Percentiles rank a stretch among this genome's conserved stretches.
These are phyloP conservation scores for Sporothrix pseudoabietina DNA, from an alignment of 2,329 filamentous ascomycete genomes.

Conservation along the genomic window DNA sequence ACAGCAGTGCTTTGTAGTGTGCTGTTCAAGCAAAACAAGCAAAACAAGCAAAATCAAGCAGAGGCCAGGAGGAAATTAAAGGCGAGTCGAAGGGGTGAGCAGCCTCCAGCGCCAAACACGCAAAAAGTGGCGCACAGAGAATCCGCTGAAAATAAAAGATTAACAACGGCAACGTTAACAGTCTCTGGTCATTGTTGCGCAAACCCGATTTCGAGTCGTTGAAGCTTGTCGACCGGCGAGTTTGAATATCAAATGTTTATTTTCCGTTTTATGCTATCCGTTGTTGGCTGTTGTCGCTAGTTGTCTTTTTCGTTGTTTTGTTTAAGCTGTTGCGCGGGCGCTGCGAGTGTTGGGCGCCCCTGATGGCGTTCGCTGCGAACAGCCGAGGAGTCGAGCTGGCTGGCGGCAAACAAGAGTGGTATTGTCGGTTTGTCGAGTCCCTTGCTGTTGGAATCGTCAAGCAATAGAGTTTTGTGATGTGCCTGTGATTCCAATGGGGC, in stretches of 20 bases:
- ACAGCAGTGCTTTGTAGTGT: background rate
- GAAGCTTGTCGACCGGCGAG: background rate
- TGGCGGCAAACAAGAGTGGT: background rate
- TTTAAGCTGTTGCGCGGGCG: background rate
- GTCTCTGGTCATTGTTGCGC: conserved; percentile 17
- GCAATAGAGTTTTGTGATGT: background rate
- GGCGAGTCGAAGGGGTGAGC: conserved; percentile 21
- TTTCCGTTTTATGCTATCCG: background rate
- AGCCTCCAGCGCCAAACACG: conserved; percentile 23
- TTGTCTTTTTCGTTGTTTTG: conserved; percentile 14
- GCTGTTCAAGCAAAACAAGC: conserved; percentile 2
- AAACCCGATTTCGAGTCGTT: background rate
- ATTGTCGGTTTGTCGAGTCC: background rate
- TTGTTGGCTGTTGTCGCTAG: background rate
- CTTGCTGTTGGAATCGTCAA: background rate
- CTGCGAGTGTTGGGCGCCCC: background rate
- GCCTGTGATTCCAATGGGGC: conserved; percentile 1
- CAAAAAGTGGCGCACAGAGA: conserved; percentile 24
- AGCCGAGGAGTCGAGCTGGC: background rate
- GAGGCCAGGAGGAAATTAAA: conserved; percentile 29
- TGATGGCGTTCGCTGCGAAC: background rate
- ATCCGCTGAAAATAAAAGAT: conserved; percentile 13
- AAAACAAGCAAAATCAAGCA: conserved; percentile 24
- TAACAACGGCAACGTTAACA: conserved; percentile 20
- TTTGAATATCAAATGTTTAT: conserved; percentile 4